These are phyloP conservation scores for Aspergillus pseudonomiae DNA, from an alignment of 2,329 filamentous ascomycete genomes.

Conservation along the genomic window DNA sequence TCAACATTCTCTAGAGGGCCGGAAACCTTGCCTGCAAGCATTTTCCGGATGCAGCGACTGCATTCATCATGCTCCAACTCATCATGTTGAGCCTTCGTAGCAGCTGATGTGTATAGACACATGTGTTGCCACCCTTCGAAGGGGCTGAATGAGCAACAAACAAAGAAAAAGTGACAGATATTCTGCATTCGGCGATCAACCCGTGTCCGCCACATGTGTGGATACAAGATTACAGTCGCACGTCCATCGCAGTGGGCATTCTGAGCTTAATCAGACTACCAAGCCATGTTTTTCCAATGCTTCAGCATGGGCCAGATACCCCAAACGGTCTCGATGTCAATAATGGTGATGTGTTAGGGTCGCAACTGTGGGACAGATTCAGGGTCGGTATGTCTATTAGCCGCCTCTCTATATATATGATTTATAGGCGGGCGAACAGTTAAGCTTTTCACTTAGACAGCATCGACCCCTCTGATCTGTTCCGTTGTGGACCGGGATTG, in stretches of 20 bases:
- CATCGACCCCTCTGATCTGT: conserved; percentile 15
- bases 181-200: background rate
- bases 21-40: conserved; percentile 1
- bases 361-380: background rate
- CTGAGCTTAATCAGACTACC: conserved; percentile 1
- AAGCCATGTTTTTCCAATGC: background rate
- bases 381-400: background rate
- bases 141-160: too few species aligned
- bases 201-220: background rate
- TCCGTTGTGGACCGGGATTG: conserved; percentile 24
- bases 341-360: background rate
- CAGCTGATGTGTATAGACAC: background rate
- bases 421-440: background rate
- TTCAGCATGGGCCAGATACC: background rate
- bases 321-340: background rate
- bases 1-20: conserved; percentile 6
- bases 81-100: background rate
- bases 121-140: background rate
- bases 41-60: conserved; percentile 7
- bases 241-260: background rate
- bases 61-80: background rate
- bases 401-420: conserved; percentile 18
- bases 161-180: background rate
- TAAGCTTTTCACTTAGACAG: conserved; percentile 19
- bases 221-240: background rate